Evolutionary conservation across 768 basidiomycete species (phyloP).

Genomic region (Crucibulum laeve): DNA sequence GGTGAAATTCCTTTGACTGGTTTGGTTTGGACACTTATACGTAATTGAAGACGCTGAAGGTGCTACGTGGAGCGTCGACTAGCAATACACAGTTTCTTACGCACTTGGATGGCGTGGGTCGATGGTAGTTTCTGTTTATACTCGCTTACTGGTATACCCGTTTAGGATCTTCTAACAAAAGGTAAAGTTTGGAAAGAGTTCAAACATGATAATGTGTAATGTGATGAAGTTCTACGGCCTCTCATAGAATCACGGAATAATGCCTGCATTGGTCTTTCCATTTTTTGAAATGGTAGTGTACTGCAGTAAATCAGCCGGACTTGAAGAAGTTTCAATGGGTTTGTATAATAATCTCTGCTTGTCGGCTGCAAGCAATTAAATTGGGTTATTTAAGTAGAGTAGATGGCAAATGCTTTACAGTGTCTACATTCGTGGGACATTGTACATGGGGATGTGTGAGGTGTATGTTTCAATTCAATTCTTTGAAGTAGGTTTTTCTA

Average conservation of each 20-base stretch:
- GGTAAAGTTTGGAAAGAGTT: slow-evolving; percentile 10
- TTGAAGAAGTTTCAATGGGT: slow-evolving; percentile 7
- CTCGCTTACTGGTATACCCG: background rate
- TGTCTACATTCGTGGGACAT: slow-evolving; percentile 17
- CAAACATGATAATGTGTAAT: slow-evolving; percentile 15
- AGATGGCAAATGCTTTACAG: slow-evolving; percentile 13
- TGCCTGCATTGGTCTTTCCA: slow-evolving; percentile 19
- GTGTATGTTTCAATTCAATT: slow-evolving; percentile 8
- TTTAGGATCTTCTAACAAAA: slow-evolving; percentile 3
- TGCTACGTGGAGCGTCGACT: slow-evolving; percentile 14
- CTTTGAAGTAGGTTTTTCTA: background rate
- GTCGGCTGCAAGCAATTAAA: background rate
- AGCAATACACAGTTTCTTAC: slow-evolving; percentile 8
- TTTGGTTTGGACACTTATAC: background rate
- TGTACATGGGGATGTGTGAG: slow-evolving; percentile 22
- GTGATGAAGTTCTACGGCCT: slow-evolving; percentile 16
- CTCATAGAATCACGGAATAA: slow-evolving; percentile 8
- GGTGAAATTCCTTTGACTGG: background rate
- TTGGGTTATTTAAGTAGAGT: background rate
- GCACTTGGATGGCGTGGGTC: slow-evolving; percentile 6
- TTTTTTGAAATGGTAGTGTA: slow-evolving; percentile 19
- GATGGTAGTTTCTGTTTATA: background rate
- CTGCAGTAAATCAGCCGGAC: slow-evolving; percentile 10
- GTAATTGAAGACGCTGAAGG: slow-evolving; percentile 12
- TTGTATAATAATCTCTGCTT: background rate